Conservation (phyloP, 2,329 filamentous ascomycete genomes). For the Ascochyta viciae-villosae region DNA sequence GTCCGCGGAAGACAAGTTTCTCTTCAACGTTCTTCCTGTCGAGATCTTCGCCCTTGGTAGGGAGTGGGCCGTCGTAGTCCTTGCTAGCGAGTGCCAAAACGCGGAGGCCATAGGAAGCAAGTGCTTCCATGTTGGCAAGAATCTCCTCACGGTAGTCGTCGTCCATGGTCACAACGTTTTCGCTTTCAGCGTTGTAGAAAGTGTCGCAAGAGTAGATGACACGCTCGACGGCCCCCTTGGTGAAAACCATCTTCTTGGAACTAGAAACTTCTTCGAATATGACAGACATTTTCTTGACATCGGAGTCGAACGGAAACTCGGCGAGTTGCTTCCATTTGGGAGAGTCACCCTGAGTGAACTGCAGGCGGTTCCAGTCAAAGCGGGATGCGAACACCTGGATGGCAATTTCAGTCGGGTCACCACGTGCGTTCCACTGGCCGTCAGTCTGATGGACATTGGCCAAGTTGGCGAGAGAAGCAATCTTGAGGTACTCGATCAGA, state of each 20-base stretch:
- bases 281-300: constrained; percentile 77
- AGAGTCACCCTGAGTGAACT: constrained; percentile 48
- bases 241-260: constrained; percentile 59
- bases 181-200: constrained; percentile 62
- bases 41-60: constrained; percentile 53
- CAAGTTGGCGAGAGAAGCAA: constrained; percentile 56
- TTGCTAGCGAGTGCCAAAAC: constrained; percentile 70
- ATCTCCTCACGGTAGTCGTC: constrained; percentile 63
- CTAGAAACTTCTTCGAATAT: constrained; percentile 59
- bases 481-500: constrained; percentile 43
- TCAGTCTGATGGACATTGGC: constrained; percentile 57
- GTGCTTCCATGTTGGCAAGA: constrained; percentile 70
- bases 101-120: constrained; percentile 71
- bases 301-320: constrained; percentile 76
- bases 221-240: constrained; percentile 73
- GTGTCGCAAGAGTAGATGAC: constrained; percentile 58
- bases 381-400: constrained; percentile 75
- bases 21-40: constrained; percentile 69
- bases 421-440: constrained; percentile 45
- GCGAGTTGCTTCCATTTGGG: constrained; percentile 53
- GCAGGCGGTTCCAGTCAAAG: constrained; percentile 66
- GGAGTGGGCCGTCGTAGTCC: constrained; percentile 49
- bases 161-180: constrained; percentile 51
- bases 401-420: constrained; percentile 68
- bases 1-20: constrained; percentile 74